Base-by-base conservation (phyloP, 129 eudicot genomes). In the Escallonia rubra region DNA sequence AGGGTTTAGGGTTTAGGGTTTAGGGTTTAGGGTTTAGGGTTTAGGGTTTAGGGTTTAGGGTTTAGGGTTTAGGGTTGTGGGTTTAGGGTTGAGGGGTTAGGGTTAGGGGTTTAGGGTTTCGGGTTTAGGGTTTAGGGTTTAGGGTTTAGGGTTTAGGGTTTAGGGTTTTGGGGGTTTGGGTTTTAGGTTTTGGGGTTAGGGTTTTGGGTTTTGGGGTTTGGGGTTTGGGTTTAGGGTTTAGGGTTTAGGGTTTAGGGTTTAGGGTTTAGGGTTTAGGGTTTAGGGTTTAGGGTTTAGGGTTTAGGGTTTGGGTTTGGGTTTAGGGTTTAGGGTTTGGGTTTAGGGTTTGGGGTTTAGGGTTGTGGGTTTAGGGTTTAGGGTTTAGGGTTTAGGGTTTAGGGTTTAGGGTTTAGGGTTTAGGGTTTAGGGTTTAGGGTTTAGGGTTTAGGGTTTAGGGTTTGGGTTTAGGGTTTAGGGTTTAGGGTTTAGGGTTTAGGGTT, bases 21-120 rank as follows among this genome's bases (percentile, higher is more conserved):
- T 72, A 40, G 45, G 69, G 76, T 53, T 72, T 72, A 40, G 45
- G 76, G 76, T 52, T 72, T 63, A 41, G 40, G 76, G 76, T 63
- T 72, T 72, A 41, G 52, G 76, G 70, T 69, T n/a, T 63, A 62
- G 63, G 41, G 55, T 65, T 65, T 69, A 56, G 57, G 48, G 73
- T 65, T 51, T 72, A 41, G 47, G 67, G 76, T 69, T 72, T 72
- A 52, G 63, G 63, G 76, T 62, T 72, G 63, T 61, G 52, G 76
- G 76, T 52, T 63, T 72, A 40, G 41, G 70, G 69, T 69, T 72
- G 62, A 52, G 63, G 69, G 76, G 76, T 72, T 72, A 52, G 63
- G 69, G 70, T 61, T 72, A 62, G 41, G 63, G 76, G 76, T 69
- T 63, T n/a, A n/a, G 40, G 58, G 64, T 58, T 51, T 63, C 42